A percentile compares a stretch with the other conserved stretches of the same genome.
phyloP scores from a whole-genome alignment of 345 rosid genomes.

The Murraya paniculata region DNA sequence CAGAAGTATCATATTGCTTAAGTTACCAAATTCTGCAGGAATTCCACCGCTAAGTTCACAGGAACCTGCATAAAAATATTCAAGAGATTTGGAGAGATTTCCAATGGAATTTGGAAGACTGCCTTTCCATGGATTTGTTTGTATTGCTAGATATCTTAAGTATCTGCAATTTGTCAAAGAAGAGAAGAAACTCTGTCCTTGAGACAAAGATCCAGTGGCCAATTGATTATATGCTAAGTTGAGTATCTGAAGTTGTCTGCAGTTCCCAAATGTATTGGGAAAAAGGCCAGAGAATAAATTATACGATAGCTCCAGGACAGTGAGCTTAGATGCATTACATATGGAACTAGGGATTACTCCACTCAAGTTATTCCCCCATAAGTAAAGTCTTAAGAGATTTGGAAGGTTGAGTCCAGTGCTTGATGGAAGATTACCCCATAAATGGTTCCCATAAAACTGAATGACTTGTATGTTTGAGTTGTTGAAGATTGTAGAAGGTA shows the following conservation, averaged over 20 bases:
- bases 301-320: not conserved
- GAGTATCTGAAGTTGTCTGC: not conserved
- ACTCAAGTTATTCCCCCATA: slow-evolving; percentile 9
- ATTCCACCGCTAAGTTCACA: slow-evolving; percentile 10
- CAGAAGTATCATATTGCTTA: not conserved
- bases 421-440: slow-evolving; percentile 13
- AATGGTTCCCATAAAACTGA: not conserved
- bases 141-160: not conserved
- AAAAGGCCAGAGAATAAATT: slow-evolving; percentile 22
- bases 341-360: slow-evolving; percentile 17
- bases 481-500: not conserved
- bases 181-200: slow-evolving; percentile 5
- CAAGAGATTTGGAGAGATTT: slow-evolving; percentile 14
- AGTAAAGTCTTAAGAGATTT: not conserved
- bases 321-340: slow-evolving; percentile 15
- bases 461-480: not conserved
- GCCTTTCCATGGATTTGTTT: not conserved
- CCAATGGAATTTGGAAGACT: slow-evolving; percentile 7
- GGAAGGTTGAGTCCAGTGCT: slow-evolving; percentile 2
- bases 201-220: not conserved
- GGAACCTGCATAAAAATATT: not conserved
- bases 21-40: slow-evolving; percentile 7
- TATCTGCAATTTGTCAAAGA: slow-evolving; percentile 14
- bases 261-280: slow-evolving; percentile 12
- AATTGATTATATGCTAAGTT: not conserved